Conservation (phyloP, 2,329 filamentous ascomycete genomes). For the Sporothrix pallida region DNA sequence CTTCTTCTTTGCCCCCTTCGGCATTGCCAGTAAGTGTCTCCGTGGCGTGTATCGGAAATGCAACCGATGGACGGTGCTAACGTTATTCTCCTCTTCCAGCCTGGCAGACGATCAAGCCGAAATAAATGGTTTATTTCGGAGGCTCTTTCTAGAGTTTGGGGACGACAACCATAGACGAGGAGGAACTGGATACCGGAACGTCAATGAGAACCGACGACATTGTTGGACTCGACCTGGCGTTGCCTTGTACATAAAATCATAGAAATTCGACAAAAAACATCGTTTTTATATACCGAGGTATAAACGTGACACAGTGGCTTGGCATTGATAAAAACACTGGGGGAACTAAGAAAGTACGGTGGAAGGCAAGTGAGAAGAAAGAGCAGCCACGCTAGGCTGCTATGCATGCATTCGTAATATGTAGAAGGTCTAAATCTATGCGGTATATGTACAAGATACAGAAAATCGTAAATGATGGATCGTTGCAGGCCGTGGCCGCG, state of each 20-base stretch:
- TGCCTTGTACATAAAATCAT: constrained; percentile 43
- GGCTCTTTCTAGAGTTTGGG: constrained; percentile 24
- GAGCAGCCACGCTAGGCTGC: background rate
- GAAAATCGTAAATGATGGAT: background rate
- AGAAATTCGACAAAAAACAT: constrained; percentile 31
- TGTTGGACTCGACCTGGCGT: background rate
- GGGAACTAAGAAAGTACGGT: too few relatives aligned
- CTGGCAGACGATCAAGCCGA: constrained; percentile 58
- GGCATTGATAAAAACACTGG: too few relatives aligned
- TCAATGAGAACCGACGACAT: background rate
- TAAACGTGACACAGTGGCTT: too few relatives aligned
- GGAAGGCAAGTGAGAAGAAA: constrained; percentile 1
- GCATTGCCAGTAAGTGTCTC: constrained; percentile 62
- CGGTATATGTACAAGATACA: background rate
- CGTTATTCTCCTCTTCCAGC: constrained; percentile 46
- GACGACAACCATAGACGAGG: background rate
- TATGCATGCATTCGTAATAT: constrained; percentile 26
- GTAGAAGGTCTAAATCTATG: background rate
- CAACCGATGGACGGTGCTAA: constrained; percentile 16
- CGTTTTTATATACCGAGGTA: background rate
- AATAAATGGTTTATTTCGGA: constrained; percentile 43
- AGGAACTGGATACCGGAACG: constrained; percentile 2
- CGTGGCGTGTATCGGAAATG: background rate
- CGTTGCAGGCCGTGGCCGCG: background rate
- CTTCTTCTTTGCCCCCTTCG: constrained; percentile 68